Base-by-base conservation (phyloP, 176 grass and related monocot genomes). In the Oryza coarctata region DNA sequence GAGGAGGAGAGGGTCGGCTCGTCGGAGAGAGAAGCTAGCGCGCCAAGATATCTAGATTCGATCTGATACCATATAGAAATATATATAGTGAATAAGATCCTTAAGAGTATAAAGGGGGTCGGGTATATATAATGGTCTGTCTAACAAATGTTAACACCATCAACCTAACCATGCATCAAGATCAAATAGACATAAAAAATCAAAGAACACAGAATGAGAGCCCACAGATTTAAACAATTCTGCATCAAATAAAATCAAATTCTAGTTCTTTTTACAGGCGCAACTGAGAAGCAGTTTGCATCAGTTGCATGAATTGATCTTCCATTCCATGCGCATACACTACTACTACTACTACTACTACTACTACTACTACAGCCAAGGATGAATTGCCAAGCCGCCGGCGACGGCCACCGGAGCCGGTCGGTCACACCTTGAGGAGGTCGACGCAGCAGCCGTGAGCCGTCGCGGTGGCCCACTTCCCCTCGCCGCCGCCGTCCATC, bases 341-440 rank as follows among this genome's bases (percentile, higher is more conserved):
- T 33, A 1, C 47, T 52, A 55, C 50, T 55, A 22, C 50, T 22
- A 6, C 26, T 26, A n/a, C 67, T n/a, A n/a, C 32, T 33, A 1
- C 47, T 52, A 55, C 50, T 55, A 22, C 50, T 22, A 6, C 26
- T 26, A n/a, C 67, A 91, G 92, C 92, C 92, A 94, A 91, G 88
- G 65, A 94, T 94, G 93, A 94, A 11, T 83, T 86, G 85, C 90
- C 90, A 26, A 9, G 22, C 28, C 32, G 15, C 1, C 79, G 49
- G 35, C 67, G 47, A 9, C 23, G n/a, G 8, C 23, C 25, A 1
- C 9, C 18, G 9, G 6, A 18, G n/a, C n/a, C 71, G 20, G 13
- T 89, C 71, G 20, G 13, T 89, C 88, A 92, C 32, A 83, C 55
- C 65, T 71, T 92, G 67, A 90, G 82, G 20, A 86, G 85, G 73